Percentiles rank a stretch among this genome's conserved stretches.
These are phyloP conservation scores for Coemansia sp. DNA, from an alignment of 192 early-diverging fungal species.

Conservation along the genomic window DNA sequence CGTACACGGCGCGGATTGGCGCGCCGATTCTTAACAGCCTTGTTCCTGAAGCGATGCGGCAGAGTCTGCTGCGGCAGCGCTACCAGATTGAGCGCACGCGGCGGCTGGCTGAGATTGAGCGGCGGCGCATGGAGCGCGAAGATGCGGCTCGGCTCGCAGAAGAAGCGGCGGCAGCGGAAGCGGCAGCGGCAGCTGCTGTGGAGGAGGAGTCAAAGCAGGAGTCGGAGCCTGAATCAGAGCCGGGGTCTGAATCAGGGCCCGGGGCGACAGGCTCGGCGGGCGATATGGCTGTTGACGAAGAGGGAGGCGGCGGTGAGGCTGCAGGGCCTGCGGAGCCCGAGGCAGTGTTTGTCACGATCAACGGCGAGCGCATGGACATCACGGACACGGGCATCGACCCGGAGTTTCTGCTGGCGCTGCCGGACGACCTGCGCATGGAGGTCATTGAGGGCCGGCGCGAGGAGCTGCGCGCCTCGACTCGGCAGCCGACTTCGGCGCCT, in stretches of 20 bases:
- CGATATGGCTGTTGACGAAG: background rate
- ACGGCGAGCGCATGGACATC: conserved; percentile 81
- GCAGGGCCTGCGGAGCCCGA: conserved; percentile 4
- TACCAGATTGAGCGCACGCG: conserved; percentile 44
- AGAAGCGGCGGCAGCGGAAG: conserved; percentile 52
- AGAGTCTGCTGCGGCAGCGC: conserved; percentile 35
- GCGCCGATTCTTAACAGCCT: conserved; percentile 67
- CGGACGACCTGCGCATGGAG: conserved; percentile 90
- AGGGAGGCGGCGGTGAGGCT: background rate
- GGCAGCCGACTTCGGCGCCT: no score
- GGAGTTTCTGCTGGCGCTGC: conserved; percentile 89
- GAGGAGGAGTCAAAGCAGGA: background rate
- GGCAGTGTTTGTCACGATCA: conserved; percentile 61
- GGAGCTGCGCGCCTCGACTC: conserved; percentile 54
- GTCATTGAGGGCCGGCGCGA: conserved; percentile 79
- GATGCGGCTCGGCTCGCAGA: conserved; percentile 49
- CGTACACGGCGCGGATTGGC: conserved; percentile 57
- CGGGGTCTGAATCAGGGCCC: background rate
- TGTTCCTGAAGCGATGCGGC: conserved; percentile 71
- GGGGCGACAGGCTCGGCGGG: background rate
- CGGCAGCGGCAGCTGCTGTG: conserved; percentile 20
- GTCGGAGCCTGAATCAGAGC: background rate
- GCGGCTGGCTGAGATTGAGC: conserved; percentile 29
- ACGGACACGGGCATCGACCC: conserved; percentile 91
- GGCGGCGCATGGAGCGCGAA: conserved; percentile 44